Evolutionary conservation across 1,139 yeast genomes (phyloP).

Genomic region (Blastobotrys proliferans): DNA sequence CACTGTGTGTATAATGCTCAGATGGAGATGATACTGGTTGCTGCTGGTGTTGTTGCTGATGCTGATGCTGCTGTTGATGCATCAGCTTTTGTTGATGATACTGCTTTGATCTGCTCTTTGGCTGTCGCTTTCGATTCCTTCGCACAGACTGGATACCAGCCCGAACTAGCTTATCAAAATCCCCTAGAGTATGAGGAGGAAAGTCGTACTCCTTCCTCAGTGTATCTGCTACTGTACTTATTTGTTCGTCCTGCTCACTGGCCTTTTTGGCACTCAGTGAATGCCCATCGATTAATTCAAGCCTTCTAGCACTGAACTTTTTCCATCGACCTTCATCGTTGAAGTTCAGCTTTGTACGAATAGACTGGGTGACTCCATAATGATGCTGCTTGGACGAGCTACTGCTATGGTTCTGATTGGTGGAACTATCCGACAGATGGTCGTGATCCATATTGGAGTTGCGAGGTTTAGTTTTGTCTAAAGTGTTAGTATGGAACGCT

Average conservation of each 20-base stretch:
- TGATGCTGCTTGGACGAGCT: background rate
- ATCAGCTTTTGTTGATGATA: background rate
- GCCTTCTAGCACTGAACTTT: constrained; percentile 77
- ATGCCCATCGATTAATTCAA: constrained; percentile 80
- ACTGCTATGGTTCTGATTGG: background rate
- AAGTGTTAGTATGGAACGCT: too few relatives aligned
- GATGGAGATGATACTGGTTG: too few relatives aligned
- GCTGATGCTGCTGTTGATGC: background rate
- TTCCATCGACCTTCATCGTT: constrained; percentile 83
- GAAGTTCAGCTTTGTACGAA: constrained; percentile 69
- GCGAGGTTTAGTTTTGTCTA: too few relatives aligned
- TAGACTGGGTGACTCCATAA: constrained; percentile 54
- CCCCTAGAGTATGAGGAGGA: constrained; percentile 52
- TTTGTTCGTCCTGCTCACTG: constrained; percentile 83
- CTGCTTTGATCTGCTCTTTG: constrained; percentile 20
- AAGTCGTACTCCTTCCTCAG: constrained; percentile 74
- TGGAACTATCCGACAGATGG: background rate
- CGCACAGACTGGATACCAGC: constrained; percentile 87
- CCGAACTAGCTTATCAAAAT: constrained; percentile 83
- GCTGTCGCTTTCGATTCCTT: constrained; percentile 58
- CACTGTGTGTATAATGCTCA: too few relatives aligned
- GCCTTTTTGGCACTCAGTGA: constrained; percentile 79
- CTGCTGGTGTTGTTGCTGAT: constrained; percentile 6
- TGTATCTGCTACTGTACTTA: constrained; percentile 68
- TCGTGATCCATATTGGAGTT: too few relatives aligned